Percentiles rank a stretch among this genome's conserved stretches.
These are phyloP conservation scores for Penicillium manginii DNA, from an alignment of 495 filamentous ascomycete genomes.

Conservation along the genomic window DNA sequence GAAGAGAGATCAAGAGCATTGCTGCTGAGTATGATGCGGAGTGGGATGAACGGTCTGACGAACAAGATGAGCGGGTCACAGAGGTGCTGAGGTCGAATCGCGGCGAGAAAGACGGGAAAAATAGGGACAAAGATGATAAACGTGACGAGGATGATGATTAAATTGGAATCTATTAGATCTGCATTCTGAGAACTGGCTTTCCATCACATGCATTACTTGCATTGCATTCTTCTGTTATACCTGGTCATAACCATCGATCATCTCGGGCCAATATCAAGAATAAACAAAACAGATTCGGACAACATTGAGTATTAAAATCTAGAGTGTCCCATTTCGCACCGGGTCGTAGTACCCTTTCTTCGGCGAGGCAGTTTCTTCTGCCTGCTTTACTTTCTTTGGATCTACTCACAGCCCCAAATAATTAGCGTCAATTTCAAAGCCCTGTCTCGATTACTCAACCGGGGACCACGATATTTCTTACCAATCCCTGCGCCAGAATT, in stretches of 20 bases:
- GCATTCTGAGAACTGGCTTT: background rate
- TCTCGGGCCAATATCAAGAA: conserved; percentile 4
- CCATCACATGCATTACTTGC: conserved; percentile 5
- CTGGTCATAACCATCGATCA: background rate
- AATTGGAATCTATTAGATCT: background rate
- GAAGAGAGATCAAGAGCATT: conserved; percentile 79
- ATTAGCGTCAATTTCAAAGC: too few relatives aligned
- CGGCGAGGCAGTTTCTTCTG: conserved; percentile 26
- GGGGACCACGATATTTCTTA: conserved; percentile 18
- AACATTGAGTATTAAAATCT: conserved; percentile 7
- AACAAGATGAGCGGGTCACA: conserved; percentile 73
- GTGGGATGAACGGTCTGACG: conserved; percentile 84
- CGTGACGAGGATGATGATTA: conserved; percentile 40
- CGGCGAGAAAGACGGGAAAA: conserved; percentile 52
- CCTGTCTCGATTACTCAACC: background rate
- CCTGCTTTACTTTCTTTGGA: conserved; percentile 23
- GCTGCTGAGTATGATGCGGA: conserved; percentile 92
- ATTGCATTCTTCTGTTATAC: conserved; percentile 1
- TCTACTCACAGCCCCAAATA: conserved; percentile 9
- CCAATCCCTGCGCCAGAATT: conserved; percentile 25
- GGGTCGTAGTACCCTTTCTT: conserved; percentile 51
- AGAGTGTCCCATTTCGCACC: conserved; percentile 45
- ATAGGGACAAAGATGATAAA: conserved; percentile 42
- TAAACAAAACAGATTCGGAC: conserved; percentile 4
- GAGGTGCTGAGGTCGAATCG: conserved; percentile 69